Evolutionary conservation across 768 basidiomycete genomes (phyloP).

Genomic region (Lentinus brumalis): DNA sequence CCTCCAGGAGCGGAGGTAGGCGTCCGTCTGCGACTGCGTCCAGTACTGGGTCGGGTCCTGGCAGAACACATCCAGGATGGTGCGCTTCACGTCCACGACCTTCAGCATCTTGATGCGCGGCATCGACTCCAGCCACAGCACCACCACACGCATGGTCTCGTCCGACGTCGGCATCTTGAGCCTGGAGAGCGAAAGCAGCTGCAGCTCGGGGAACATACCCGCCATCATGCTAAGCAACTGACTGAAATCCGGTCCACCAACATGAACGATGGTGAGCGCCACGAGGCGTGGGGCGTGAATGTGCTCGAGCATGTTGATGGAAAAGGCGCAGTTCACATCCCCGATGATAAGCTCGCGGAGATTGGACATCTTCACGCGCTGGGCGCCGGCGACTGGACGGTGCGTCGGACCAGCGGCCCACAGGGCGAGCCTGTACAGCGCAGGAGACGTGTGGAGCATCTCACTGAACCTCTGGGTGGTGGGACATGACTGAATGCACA

Average conservation of each 20-base stretch:
- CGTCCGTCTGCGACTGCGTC: conserved; percentile 1
- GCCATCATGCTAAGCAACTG: conserved; percentile 49
- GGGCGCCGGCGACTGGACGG: neutral
- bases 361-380: conserved; percentile 48
- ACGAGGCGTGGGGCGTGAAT: conserved; percentile 59
- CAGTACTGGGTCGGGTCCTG: conserved; percentile 36
- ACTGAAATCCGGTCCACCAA: conserved; percentile 53
- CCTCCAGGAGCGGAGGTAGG: neutral
- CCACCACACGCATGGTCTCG: conserved; percentile 34
- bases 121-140: conserved; percentile 60
- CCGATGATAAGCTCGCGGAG: conserved; percentile 58
- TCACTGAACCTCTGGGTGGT: conserved; percentile 51
- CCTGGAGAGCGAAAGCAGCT: conserved; percentile 53
- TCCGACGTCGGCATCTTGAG: conserved; percentile 38
- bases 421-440: conserved; percentile 55
- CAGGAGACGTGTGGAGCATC: conserved; percentile 31
- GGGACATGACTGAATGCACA: conserved; percentile 56
- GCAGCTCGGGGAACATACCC: conserved; percentile 51
- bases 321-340: conserved; percentile 53
- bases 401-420: conserved; percentile 55
- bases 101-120: conserved; percentile 43
- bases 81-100: conserved; percentile 24
- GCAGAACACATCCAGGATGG: conserved; percentile 52
- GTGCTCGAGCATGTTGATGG: conserved; percentile 46
- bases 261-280: conserved; percentile 59